Base-by-base conservation (phyloP, 257 asterid species). In the Plectranthus barbatus region DNA sequence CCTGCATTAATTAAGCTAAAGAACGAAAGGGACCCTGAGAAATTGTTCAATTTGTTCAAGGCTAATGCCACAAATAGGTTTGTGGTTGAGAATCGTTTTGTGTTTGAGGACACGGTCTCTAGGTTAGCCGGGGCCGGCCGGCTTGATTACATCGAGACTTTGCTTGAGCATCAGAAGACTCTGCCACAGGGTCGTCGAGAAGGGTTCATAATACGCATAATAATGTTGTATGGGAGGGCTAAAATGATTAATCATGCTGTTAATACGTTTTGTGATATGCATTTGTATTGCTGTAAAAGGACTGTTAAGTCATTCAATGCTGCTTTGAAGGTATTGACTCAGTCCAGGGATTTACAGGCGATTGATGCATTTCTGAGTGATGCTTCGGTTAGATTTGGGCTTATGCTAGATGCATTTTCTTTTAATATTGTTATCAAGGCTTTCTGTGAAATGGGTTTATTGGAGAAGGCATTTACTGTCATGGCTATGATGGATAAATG, bases 161-260 rank as follows among this genome's bases (percentile, higher is more conserved):
- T 89, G 67, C 89, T 89, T 21, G 94, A 89, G 84, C 94, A 86
- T 64, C 97, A 89, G 76, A 89, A 89, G 76, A 66, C 83, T 42
- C 76, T 89, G 56, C 97, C 91, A 0, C 97, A 89, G 74, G 97
- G 97, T 44, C 79, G 91, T 15, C 81, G 97, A 39, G 97, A 89
- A 80, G 97, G 97, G 60, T 89, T 89, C 70, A 45, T 86, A 29
- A 58, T 89, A 58, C 72, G 97, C 61, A 78, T 89, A 18, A 86
- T 89, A 73, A 78, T 78, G 86, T 67, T 89, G 60, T 86, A 89
- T 53, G 97, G 97, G 36, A 84, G 60, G 70, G 97, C 80, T 47
- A 83, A 90, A 54, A 84, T 89, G 95, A 41, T 57, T 60, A 61
- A 78, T 49, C 89, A 83, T 44, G 91, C 97, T 58, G 70, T 86